Conservation (phyloP, 306 rosid species). For the Casuarina cunninghamiana region DNA sequence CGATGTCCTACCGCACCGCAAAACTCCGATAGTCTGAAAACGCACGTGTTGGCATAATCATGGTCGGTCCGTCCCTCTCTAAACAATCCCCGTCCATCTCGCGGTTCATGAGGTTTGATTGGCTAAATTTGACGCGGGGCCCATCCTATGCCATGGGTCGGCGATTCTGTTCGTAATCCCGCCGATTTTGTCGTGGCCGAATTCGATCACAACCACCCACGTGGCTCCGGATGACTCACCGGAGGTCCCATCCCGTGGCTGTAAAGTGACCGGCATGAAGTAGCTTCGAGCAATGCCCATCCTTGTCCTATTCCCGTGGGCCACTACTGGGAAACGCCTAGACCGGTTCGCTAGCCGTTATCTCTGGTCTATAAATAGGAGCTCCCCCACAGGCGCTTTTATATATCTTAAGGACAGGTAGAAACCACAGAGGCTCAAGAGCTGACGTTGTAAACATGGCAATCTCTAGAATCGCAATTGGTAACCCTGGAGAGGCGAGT, state of each 20-base stretch:
- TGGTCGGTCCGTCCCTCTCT: constrained; percentile 26
- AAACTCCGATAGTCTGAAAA: not conserved
- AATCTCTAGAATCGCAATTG: constrained; percentile 55
- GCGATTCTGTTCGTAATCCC: constrained; percentile 21
- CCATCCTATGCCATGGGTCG: constrained; percentile 16
- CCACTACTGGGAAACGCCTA: constrained; percentile 23
- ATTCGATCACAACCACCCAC: constrained; percentile 37
- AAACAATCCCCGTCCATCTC: not conserved
- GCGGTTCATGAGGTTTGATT: not conserved
- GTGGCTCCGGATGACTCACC: not conserved
- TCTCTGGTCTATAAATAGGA: constrained; percentile 29
- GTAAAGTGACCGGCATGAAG: constrained; percentile 25
- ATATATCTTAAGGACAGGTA: too few relatives aligned
- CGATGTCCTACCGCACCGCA: not conserved
- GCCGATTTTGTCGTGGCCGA: constrained; percentile 25
- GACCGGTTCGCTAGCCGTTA: constrained; percentile 50
- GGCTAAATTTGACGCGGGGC: not conserved
- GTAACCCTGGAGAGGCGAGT: constrained; percentile 71
- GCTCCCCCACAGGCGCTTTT: not conserved
- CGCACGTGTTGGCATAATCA: constrained; percentile 14
- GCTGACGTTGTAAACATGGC: constrained; percentile 39
- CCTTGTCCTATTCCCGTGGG: not conserved
- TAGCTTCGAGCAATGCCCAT: constrained; percentile 11
- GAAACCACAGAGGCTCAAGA: not conserved
- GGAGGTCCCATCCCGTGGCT: constrained; percentile 7